Percentiles rank a stretch among this genome's conserved stretches.
Evolutionary conservation across 164 flowering plant genomes (phyloP).

Genomic region (Platanus orientalis): DNA sequence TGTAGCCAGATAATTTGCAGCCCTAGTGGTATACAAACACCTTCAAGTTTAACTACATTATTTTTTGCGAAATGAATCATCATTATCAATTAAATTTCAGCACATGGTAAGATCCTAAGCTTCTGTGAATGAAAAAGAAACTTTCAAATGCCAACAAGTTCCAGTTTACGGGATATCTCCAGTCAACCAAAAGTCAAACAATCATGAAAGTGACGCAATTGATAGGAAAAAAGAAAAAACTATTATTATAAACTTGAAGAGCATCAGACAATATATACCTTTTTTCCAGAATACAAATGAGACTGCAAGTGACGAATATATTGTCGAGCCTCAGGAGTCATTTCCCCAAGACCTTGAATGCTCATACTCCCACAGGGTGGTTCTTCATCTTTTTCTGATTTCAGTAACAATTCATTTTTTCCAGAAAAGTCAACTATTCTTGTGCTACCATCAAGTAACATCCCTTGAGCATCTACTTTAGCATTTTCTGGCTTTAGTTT

Average conservation of each 20-base stretch:
- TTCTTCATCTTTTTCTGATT: conserved; percentile 22
- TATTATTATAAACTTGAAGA: neutral
- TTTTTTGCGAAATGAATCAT: too few species aligned
- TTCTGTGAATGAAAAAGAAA: too few species aligned
- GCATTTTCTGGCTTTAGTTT: conserved; percentile 27
- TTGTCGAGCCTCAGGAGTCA: conserved; percentile 58
- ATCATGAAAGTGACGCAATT: neutral
- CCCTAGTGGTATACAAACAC: too few species aligned
- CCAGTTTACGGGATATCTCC: neutral
- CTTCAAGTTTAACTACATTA: too few species aligned
- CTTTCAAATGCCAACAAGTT: too few species aligned
- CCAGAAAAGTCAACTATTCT: conserved; percentile 11
- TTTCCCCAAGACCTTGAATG: conserved; percentile 52
- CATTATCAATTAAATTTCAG: too few species aligned
- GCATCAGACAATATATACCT: conserved; percentile 27
- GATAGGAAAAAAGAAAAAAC: neutral
- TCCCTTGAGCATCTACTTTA: conserved; percentile 24
- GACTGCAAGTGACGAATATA: conserved; percentile 57
- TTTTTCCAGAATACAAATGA: conserved; percentile 54
- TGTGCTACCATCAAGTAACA: conserved; percentile 20
- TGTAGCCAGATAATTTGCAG: too few species aligned
- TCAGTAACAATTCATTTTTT: conserved; percentile 21
- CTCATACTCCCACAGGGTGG: conserved; percentile 17
- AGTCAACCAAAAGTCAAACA: neutral
- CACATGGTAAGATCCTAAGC: too few species aligned